Conservation (phyloP, 139 green algal species). For the Haematococcus sp. region DNA sequence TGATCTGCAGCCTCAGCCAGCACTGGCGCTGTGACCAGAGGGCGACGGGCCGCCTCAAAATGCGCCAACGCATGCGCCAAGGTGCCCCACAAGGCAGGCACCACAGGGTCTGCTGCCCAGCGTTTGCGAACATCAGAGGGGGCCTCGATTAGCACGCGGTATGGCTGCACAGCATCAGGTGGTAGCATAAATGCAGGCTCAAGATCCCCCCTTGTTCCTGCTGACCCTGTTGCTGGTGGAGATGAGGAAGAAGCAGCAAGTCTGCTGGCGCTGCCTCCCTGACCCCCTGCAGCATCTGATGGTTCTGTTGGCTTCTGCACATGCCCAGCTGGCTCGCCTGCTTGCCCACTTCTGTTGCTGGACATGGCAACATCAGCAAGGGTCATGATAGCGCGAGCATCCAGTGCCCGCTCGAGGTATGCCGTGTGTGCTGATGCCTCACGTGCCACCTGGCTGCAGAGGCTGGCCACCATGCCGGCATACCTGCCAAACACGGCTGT, state of each 20-base stretch:
- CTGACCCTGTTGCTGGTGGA: no score
- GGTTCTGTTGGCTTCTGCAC: no score
- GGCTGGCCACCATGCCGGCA: background rate
- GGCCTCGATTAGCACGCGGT: background rate
- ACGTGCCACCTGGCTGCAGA: conserved; percentile 3
- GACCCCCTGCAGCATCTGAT: no score
- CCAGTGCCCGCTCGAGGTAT: conserved; percentile 14
- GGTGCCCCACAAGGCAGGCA: conserved; percentile 14
- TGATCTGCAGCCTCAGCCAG: background rate
- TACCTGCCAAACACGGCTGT: no score
- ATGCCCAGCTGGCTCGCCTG: no score
- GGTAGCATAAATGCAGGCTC: background rate
- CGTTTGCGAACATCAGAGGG: background rate
- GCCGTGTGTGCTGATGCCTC: background rate
- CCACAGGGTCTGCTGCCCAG: background rate
- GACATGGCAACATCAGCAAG: background rate
- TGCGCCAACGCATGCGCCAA: conserved; percentile 35
- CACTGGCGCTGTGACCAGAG: background rate
- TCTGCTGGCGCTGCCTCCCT: no score
- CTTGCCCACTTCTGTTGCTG: no score
- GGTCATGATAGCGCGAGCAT: background rate
- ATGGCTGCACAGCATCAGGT: background rate
- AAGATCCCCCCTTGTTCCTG: background rate
- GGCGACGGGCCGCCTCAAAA: conserved; percentile 25
- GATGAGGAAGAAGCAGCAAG: no score